Evolutionary conservation across 352 stramenopile species (phyloP).

Genomic region (Plasmopara muralis): DNA sequence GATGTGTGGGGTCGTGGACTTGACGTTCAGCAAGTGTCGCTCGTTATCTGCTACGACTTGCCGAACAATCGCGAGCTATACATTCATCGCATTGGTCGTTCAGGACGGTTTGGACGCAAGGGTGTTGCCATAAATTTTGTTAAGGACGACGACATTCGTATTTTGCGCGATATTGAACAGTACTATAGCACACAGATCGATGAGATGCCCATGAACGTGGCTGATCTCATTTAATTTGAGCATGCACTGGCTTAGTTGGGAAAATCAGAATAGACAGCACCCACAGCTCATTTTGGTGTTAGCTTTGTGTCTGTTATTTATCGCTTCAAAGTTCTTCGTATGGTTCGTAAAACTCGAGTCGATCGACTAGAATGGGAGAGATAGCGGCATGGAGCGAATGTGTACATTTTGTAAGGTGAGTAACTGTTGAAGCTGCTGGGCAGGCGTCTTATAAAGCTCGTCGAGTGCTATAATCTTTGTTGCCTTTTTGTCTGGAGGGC

Average conservation of each 20-base stretch:
- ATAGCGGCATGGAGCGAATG: constrained; percentile 1
- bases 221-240: constrained; percentile 94
- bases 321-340: not conserved
- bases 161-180: constrained; percentile 98
- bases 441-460: constrained; percentile 38
- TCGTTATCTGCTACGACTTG: constrained; percentile 98
- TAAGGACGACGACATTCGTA: constrained; percentile 92
- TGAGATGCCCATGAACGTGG: constrained; percentile 99
- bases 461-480: constrained; percentile 41
- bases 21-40: constrained; percentile 95
- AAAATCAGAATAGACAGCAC: not conserved
- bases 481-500: constrained; percentile 6
- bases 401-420: constrained; percentile 27
- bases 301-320: not conserved
- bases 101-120: constrained; percentile 95
- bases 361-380: too few relatives aligned
- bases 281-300: not conserved
- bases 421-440: constrained; percentile 45
- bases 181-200: constrained; percentile 99
- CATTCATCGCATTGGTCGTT: constrained; percentile 94
- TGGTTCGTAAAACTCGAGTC: not conserved
- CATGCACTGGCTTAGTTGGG: constrained; percentile 24
- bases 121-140: constrained; percentile 98
- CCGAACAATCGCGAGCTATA: constrained; percentile 96
- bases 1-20: constrained; percentile 96